A percentile compares a stretch with the other conserved stretches of the same genome.
Evolutionary conservation across 2,329 filamentous ascomycete species (phyloP).

Genomic region (Pseudonectria foliicola): DNA sequence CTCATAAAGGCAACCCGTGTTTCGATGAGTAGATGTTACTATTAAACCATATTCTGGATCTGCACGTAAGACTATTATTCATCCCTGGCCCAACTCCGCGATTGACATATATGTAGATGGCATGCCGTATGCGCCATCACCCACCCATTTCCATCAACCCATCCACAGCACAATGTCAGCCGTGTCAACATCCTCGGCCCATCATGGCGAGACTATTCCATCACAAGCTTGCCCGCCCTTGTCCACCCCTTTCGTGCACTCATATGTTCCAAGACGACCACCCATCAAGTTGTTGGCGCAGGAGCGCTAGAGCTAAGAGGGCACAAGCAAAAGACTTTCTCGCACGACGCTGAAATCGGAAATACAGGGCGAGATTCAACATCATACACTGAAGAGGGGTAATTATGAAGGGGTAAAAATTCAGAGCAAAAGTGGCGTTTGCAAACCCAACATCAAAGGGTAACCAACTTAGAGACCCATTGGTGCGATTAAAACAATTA

Average conservation of each 20-base stretch:
- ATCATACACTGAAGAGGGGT: constrained; percentile 26
- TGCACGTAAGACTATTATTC: constrained; percentile 19
- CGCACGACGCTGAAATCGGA: constrained; percentile 10
- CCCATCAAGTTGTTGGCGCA: not conserved
- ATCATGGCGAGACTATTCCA: constrained; percentile 13
- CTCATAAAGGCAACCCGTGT: too few species aligned
- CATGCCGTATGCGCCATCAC: constrained; percentile 13
- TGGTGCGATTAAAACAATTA: constrained; percentile 37
- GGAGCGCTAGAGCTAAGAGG: not conserved
- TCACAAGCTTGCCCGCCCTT: constrained; percentile 11
- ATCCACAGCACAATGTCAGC: constrained; percentile 12
- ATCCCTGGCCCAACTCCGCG: constrained; percentile 19
- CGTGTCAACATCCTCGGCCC: constrained; percentile 13
- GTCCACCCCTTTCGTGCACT: constrained; percentile 4
- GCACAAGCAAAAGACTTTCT: constrained; percentile 2
- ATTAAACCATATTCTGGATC: constrained; percentile 16
- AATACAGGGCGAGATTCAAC: constrained; percentile 18
- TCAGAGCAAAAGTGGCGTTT: constrained; percentile 14
- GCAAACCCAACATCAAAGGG: constrained; percentile 20
- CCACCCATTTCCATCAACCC: constrained; percentile 7
- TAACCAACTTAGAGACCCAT: constrained; percentile 18
- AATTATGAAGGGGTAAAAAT: constrained; percentile 27
- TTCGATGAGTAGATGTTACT: too few species aligned
- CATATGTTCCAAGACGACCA: not conserved
- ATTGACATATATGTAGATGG: constrained; percentile 22